Percentiles rank a stretch among this genome's conserved stretches.
Conservation (phyloP, 2,329 filamentous ascomycete genomes). For the Trichophyton benhamiae region DNA sequence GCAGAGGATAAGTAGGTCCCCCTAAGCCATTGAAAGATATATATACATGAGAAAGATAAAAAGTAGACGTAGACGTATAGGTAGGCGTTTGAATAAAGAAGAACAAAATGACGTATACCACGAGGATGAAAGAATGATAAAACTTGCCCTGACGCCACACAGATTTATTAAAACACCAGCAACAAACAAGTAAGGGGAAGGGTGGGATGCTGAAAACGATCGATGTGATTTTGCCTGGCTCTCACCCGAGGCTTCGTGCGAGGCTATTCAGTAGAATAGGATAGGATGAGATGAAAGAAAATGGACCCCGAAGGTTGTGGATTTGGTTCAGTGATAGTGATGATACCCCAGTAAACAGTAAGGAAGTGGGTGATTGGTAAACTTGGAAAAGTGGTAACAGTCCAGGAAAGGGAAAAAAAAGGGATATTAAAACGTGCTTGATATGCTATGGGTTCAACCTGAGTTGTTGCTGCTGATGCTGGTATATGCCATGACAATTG, state of each 20-base stretch:
- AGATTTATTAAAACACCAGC: background rate
- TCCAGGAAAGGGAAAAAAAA: background rate
- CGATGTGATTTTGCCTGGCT: too few species aligned
- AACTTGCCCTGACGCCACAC: background rate
- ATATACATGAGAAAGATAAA: background rate
- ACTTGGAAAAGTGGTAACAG: background rate
- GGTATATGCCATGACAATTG: constrained; percentile 1
- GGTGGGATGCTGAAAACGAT: background rate
- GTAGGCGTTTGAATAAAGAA: background rate
- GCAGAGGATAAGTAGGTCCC: background rate
- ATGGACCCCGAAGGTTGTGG: background rate
- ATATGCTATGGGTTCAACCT: background rate
- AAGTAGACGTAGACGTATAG: background rate
- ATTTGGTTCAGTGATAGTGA: background rate
- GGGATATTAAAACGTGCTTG: background rate
- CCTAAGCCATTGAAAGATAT: background rate
- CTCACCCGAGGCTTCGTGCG: too few species aligned
- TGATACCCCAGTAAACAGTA: too few species aligned
- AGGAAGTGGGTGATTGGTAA: background rate
- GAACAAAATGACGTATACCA: background rate
- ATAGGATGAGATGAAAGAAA: background rate
- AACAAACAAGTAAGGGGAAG: background rate
- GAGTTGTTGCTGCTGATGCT: background rate
- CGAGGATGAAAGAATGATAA: background rate
- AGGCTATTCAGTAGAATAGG: background rate